Conservation (phyloP, 225 moss, liverwort and hornwort genomes). For the Bryum argenteum region DNA sequence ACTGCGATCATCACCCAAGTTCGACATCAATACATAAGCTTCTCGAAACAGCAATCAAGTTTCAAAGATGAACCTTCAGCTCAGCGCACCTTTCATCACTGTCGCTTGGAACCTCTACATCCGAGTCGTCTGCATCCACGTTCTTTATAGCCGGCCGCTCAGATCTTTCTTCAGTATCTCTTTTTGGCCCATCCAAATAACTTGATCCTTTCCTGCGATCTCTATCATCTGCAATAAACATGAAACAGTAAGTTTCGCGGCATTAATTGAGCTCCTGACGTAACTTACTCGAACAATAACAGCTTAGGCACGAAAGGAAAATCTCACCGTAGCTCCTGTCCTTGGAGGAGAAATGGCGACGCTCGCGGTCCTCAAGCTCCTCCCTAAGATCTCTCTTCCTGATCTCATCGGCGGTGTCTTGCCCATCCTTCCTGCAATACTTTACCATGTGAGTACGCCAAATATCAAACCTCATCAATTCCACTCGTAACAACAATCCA, state of each 20-base stretch:
- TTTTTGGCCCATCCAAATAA: slow-evolving; percentile 78
- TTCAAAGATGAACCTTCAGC: not conserved
- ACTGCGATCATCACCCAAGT: slow-evolving; percentile 36
- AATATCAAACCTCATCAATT: slow-evolving; percentile 7
- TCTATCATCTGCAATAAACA: slow-evolving; percentile 63
- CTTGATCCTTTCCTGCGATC: slow-evolving; percentile 81
- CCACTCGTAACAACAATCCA: not conserved
- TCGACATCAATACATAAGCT: slow-evolving; percentile 15
- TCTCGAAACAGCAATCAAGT: not conserved
- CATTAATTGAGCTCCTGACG: not conserved
- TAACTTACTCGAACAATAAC: not conserved
- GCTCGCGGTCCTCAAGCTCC: slow-evolving; percentile 94
- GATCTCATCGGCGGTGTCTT: slow-evolving; percentile 84
- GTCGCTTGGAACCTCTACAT: slow-evolving; percentile 81
- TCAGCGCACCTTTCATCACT: slow-evolving; percentile 77
- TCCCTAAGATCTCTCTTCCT: slow-evolving; percentile 87
- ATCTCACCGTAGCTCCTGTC: slow-evolving; percentile 71
- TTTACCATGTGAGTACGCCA: slow-evolving; percentile 19
- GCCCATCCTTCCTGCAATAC: slow-evolving; percentile 81
- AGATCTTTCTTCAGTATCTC: slow-evolving; percentile 70
- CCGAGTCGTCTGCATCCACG: slow-evolving; percentile 97
- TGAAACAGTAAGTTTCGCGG: not conserved
- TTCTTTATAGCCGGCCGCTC: slow-evolving; percentile 80
- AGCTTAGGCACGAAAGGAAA: not conserved
- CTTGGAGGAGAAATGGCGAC: slow-evolving; percentile 90